Base-by-base conservation (phyloP, 2,329 filamentous ascomycete genomes). In the Cladorrhinum sp. region DNA sequence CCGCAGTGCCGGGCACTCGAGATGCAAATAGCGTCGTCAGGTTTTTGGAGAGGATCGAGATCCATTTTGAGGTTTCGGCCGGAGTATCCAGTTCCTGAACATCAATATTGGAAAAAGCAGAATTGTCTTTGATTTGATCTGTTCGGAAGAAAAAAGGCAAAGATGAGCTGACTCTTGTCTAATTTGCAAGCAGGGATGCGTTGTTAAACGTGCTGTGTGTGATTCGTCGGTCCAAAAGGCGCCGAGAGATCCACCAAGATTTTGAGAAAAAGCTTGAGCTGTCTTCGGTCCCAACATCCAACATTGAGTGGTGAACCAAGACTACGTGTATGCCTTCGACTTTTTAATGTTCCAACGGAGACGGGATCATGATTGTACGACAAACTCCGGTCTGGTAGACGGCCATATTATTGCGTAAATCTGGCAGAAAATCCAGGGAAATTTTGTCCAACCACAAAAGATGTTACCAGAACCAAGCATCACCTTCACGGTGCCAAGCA, bases 401-500 rank as follows among this genome's bases (percentile, higher is more conserved):
- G 42, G 42, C 42, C n/a, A 10, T 20, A 20, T 46, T 18, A 18
- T 21, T 18, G 16, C 10, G 42, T 46, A 42, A 42, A 42, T 3
- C 16, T 7, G 36, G 6, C 10, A 42, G 26, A 30, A 10, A 30
- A n/a, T n/a, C n/a, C n/a, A n/a, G n/a, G n/a, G n/a, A n/a, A n/a
- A 28, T 28, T 9, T 42, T 42, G 12, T 14, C 36, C 12, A n/a
- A n/a, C 36, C 42, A 46, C 16, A 51, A 51, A 42, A 57, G n/a
- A 59, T 83, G 79, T 81, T 86, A 58, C 83, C 83, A 58, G 77
- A 79, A 66, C 84, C 85, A 30, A 79, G 79, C 50, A 70, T 88
- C 65, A 84, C 82, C 69, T 90, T 97, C 72, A 89, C 86, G 21
- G 86, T 98, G 60, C 93, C 93, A 30, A 96, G 92, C 61, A 76